Conservation (phyloP, 2,329 filamentous ascomycete genomes). For the Aquanectria penicillioides region DNA sequence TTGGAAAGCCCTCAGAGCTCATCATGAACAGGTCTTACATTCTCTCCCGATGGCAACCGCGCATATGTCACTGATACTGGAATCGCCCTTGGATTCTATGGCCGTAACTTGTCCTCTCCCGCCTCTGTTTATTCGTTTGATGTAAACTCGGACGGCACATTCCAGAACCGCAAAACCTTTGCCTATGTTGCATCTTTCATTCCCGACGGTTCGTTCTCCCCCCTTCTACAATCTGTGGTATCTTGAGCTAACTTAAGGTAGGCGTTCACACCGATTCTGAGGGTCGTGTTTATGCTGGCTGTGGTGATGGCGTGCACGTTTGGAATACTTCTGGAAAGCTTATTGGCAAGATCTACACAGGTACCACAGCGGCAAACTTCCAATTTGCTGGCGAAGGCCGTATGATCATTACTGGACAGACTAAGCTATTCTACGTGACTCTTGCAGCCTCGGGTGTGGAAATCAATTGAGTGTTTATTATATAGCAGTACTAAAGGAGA, state of each 20-base stretch:
- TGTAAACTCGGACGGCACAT: constrained; percentile 57
- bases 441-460: constrained; percentile 31
- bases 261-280: constrained; percentile 65
- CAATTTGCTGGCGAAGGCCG: constrained; percentile 52
- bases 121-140: constrained; percentile 55
- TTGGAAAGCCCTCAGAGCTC: neutral
- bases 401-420: constrained; percentile 49
- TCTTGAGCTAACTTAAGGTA: constrained; percentile 19
- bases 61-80: constrained; percentile 69
- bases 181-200: constrained; percentile 63
- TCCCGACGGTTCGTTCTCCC: constrained; percentile 62
- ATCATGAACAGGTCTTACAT: constrained; percentile 57
- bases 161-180: constrained; percentile 62
- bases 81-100: constrained; percentile 51
- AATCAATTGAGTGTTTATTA: constrained; percentile 19
- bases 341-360: constrained; percentile 66
- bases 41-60: constrained; percentile 62
- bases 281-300: constrained; percentile 65
- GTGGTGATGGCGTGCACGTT: constrained; percentile 60
- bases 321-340: constrained; percentile 58
- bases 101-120: constrained; percentile 52
- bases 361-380: constrained; percentile 56
- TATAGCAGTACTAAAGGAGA: no score
- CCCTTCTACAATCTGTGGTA: neutral
- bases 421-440: constrained; percentile 47